Conservation (phyloP, 2,329 filamentous ascomycete genomes). For the Hypomyces perniciosus region DNA sequence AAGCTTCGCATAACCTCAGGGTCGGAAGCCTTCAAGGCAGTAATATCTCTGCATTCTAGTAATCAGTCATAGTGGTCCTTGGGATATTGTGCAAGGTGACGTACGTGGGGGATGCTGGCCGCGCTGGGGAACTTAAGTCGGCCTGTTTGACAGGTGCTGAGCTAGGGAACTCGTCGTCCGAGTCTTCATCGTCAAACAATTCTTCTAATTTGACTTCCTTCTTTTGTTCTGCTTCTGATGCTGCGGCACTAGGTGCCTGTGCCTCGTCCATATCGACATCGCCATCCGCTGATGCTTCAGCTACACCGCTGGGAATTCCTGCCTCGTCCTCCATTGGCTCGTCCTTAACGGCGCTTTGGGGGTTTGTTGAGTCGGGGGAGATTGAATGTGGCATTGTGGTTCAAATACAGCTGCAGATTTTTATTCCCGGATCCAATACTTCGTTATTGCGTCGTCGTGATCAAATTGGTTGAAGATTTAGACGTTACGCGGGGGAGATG, state of each 20-base stretch:
- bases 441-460: background rate
- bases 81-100: slow-evolving; percentile 14
- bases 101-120: slow-evolving; percentile 39
- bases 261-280: slow-evolving; percentile 37
- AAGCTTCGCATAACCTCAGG: slow-evolving; percentile 86
- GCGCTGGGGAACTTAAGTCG: slow-evolving; percentile 35
- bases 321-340: slow-evolving; percentile 32
- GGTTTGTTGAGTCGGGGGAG: slow-evolving; percentile 24
- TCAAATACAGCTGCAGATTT: background rate
- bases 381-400: slow-evolving; percentile 41
- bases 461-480: background rate
- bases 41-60: slow-evolving; percentile 23
- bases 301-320: slow-evolving; percentile 22
- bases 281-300: slow-evolving; percentile 18
- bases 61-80: background rate
- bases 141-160: slow-evolving; percentile 36
- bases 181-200: slow-evolving; percentile 52
- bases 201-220: slow-evolving; percentile 52
- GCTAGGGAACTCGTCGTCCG: slow-evolving; percentile 56
- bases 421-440: too few species aligned
- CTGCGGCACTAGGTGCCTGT: slow-evolving; percentile 12
- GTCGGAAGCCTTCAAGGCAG: slow-evolving; percentile 53
- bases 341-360: slow-evolving; percentile 25
- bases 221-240: slow-evolving; percentile 20
- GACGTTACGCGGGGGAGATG: slow-evolving; percentile 6